These are phyloP conservation scores for Casuarina cunninghamiana DNA, from an alignment of 306 rosid species.

Conservation along the genomic window DNA sequence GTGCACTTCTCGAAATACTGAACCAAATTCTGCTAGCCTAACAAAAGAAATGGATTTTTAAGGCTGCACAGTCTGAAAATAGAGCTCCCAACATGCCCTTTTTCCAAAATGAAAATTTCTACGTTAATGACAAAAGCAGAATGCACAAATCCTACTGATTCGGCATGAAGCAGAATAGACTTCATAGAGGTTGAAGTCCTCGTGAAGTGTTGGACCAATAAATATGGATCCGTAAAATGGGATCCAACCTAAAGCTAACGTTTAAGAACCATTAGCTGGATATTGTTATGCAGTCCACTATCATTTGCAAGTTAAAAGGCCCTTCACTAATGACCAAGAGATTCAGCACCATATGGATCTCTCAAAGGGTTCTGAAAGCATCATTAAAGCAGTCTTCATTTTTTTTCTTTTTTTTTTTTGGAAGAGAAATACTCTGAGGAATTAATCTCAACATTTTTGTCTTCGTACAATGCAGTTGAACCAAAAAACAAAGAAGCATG, in stretches of 20 bases:
- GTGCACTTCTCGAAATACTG: neutral
- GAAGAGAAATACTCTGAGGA: neutral
- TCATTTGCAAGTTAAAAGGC: neutral
- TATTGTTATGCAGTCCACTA: neutral
- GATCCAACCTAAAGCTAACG: neutral
- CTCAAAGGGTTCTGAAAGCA: neutral
- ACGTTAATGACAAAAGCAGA: neutral
- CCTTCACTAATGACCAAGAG: neutral
- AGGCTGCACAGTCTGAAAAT: neutral
- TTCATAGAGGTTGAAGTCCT: neutral
- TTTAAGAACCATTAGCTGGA: neutral
- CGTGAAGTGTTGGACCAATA: neutral
- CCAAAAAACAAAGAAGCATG: neutral
- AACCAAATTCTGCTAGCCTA: neutral
- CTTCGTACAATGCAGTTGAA: conserved; percentile 1
- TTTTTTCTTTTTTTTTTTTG: neutral
- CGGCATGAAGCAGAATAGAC: neutral
- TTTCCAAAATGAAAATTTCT: neutral
- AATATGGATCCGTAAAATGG: neutral
- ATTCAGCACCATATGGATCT: neutral
- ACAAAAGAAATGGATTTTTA: neutral
- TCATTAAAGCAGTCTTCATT: neutral
- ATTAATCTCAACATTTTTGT: neutral
- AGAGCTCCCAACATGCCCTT: neutral
- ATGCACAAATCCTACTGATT: neutral